Conservation (phyloP, 306 rosid species). For the Calophaca sinica region DNA sequence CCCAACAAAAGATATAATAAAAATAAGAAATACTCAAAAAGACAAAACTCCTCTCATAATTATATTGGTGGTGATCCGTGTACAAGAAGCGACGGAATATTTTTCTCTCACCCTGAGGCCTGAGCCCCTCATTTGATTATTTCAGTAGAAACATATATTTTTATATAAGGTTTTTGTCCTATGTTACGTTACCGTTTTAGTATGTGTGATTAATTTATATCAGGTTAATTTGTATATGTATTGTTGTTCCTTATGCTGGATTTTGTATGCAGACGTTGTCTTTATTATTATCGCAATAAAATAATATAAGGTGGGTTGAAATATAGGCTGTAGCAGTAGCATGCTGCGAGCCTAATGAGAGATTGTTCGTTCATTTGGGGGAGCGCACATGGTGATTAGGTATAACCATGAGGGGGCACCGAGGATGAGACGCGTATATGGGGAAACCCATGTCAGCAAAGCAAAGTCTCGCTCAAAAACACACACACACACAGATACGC, state of each 20-base stretch:
- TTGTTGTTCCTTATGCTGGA: not conserved
- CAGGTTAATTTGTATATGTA: not conserved
- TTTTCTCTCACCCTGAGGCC: not conserved
- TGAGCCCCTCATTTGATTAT: not conserved
- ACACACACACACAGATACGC: slow-evolving; percentile 13
- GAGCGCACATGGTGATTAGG: slow-evolving; percentile 66
- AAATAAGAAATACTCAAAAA: not conserved
- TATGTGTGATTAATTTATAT: not conserved
- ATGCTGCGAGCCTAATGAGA: not conserved
- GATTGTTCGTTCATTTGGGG: slow-evolving; percentile 38
- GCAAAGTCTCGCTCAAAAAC: not conserved
- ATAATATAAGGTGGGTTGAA: not conserved
- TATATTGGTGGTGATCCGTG: too few species aligned
- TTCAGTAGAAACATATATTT: not conserved
- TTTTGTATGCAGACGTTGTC: not conserved
- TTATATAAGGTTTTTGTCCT: too few species aligned
- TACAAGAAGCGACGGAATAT: too few species aligned
- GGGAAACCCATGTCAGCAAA: slow-evolving; percentile 1
- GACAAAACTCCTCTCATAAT: too few species aligned
- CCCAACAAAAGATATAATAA: not conserved
- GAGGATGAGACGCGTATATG: slow-evolving; percentile 45
- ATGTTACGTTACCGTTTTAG: not conserved
- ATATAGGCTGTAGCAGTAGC: not conserved
- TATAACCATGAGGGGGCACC: slow-evolving; percentile 44
- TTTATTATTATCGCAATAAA: not conserved